Percentiles rank a stretch among this genome's conserved stretches.
phyloP scores from a whole-genome alignment of 495 filamentous ascomycete genomes.

The Bryoglossum gracile region DNA sequence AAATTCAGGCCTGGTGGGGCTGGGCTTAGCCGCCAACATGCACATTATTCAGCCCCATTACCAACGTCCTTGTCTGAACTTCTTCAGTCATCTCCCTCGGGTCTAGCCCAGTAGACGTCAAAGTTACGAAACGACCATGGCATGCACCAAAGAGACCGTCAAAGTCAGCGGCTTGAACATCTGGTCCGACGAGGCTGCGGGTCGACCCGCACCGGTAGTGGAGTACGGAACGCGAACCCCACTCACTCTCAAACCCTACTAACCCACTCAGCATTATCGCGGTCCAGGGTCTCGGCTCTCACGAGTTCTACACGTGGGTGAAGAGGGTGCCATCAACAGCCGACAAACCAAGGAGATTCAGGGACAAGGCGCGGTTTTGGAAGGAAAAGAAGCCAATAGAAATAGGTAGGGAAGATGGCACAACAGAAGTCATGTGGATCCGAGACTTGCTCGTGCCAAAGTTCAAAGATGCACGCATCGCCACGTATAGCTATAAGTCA shows the following conservation, averaged over 20 bases:
- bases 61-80: too few relatives aligned
- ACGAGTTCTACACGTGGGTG: constrained; percentile 12
- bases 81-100: too few relatives aligned
- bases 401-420: not conserved
- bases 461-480: constrained; percentile 13
- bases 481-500: constrained; percentile 18
- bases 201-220: constrained; percentile 7
- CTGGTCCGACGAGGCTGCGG: constrained; percentile 11
- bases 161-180: constrained; percentile 14
- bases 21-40: too few relatives aligned
- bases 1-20: too few relatives aligned
- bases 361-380: constrained; percentile 5
- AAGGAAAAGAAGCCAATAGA: constrained; percentile 5
- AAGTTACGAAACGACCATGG: constrained; percentile 2
- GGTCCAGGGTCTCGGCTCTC: constrained; percentile 12
- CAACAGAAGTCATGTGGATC: constrained; percentile 12
- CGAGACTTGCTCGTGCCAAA: constrained; percentile 12
- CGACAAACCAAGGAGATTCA: constrained; percentile 1
- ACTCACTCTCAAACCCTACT: not conserved
- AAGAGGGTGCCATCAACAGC: constrained; percentile 3
- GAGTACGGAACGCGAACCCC: constrained; percentile 11
- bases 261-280: constrained; percentile 15
- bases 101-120: not conserved
- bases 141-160: constrained; percentile 16
- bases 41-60: too few relatives aligned